These are phyloP conservation scores for Saccharomycopsis sp. DNA, from an alignment of 805 yeast species.

Conservation along the genomic window DNA sequence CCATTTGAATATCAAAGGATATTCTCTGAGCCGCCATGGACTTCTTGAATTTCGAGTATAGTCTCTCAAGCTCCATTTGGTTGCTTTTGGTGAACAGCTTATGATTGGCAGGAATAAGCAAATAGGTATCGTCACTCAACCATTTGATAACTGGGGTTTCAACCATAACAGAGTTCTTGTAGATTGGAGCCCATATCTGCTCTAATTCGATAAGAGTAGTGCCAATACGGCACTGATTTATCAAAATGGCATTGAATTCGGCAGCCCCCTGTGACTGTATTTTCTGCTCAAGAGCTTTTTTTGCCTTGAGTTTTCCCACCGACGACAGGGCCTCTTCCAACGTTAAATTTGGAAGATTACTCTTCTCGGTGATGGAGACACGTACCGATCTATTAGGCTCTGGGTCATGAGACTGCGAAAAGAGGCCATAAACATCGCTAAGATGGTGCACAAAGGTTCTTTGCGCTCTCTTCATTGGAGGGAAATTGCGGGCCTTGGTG, in stretches of 20 bases:
- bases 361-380: slow-evolving; percentile 34
- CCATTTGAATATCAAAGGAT: slow-evolving; percentile 1
- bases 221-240: slow-evolving; percentile 49
- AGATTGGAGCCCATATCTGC: slow-evolving; percentile 25
- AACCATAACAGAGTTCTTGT: slow-evolving; percentile 21
- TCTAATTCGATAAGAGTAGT: slow-evolving; percentile 41
- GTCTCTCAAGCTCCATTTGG: not conserved
- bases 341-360: slow-evolving; percentile 37
- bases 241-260: slow-evolving; percentile 45
- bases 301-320: slow-evolving; percentile 25
- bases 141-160: slow-evolving; percentile 29
- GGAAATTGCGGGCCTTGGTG: slow-evolving; percentile 48
- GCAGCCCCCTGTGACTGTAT: slow-evolving; percentile 25
- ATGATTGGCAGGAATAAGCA: slow-evolving; percentile 33
- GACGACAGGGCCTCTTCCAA: slow-evolving; percentile 39
- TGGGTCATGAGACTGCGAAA: slow-evolving; percentile 69
- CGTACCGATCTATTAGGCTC: slow-evolving; percentile 76
- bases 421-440: slow-evolving; percentile 51
- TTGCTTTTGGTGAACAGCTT: slow-evolving; percentile 30
- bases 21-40: not conserved
- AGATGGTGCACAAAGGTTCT: slow-evolving; percentile 65
- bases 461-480: slow-evolving; percentile 66
- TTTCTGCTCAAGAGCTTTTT: slow-evolving; percentile 9
- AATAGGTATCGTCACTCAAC: slow-evolving; percentile 36
- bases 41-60: not conserved